These are phyloP conservation scores for Trichosporon asahii DNA, from an alignment of 1,284 basidiomycete genomes.

Conservation along the genomic window DNA sequence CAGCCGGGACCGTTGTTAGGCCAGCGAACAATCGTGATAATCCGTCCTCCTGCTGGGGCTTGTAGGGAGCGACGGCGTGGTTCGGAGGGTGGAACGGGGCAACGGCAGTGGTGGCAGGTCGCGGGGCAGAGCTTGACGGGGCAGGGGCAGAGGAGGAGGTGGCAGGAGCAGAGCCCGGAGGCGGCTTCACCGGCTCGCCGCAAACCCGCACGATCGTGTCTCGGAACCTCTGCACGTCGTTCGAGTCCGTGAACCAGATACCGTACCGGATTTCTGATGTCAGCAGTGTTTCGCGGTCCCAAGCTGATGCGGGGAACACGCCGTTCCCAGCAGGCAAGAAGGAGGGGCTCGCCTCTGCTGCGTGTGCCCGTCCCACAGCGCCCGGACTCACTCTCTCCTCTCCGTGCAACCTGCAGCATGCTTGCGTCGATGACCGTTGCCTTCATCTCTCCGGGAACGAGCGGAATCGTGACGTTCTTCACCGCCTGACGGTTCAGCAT, in stretches of 20 bases:
- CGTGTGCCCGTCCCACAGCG: not conserved
- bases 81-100: conserved; percentile 3
- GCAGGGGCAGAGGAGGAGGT: not conserved
- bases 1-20: conserved; percentile 23
- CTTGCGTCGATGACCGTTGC: conserved; percentile 34
- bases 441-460: conserved; percentile 47
- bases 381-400: conserved; percentile 41
- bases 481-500: conserved; percentile 45
- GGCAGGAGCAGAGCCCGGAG: conserved; percentile 8
- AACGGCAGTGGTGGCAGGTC: not conserved
- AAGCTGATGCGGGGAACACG: no score
- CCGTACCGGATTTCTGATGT: conserved; percentile 26
- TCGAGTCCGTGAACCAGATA: conserved; percentile 43
- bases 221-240: conserved; percentile 34
- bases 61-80: not conserved
- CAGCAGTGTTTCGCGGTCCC: no score
- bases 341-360: no score
- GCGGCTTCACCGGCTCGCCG: conserved; percentile 35
- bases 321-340: no score
- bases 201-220: conserved; percentile 38
- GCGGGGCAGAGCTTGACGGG: not conserved
- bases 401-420: conserved; percentile 42
- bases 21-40: conserved; percentile 43
- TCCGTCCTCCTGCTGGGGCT: conserved; percentile 28
- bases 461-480: conserved; percentile 42